Evolutionary conservation across 2,329 filamentous ascomycete species (phyloP).

Genomic region (Pseudogymnoascus sp.): DNA sequence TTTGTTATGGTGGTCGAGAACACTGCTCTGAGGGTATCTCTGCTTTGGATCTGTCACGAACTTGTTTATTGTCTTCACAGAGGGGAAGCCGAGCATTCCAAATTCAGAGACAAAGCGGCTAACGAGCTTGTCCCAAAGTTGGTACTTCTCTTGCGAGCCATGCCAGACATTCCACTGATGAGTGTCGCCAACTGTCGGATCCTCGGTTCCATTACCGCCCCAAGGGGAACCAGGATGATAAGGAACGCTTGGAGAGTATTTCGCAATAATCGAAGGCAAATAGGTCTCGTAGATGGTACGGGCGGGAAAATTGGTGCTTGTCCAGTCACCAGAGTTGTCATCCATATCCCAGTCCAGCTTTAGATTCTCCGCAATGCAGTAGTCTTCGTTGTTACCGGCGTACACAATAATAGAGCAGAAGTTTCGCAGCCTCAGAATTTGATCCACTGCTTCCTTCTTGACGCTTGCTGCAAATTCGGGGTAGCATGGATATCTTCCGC

Average conservation of each 20-base stretch:
- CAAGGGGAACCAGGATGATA: conserved; percentile 80
- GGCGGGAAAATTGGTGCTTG: conserved; percentile 23
- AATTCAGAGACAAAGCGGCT: conserved; percentile 88
- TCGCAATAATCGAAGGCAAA: conserved; percentile 62
- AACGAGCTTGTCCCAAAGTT: conserved; percentile 71
- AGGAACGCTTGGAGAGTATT: conserved; percentile 60
- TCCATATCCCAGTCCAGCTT: conserved; percentile 22
- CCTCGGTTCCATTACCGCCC: conserved; percentile 63
- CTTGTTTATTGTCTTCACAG: conserved; percentile 76
- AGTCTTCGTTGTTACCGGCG: conserved; percentile 92
- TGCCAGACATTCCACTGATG: conserved; percentile 64
- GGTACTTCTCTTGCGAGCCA: conserved; percentile 77
- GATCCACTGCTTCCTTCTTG: conserved; percentile 52
- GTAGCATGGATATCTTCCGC: conserved; percentile 66
- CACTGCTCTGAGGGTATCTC: conserved; percentile 70
- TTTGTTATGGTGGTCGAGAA: conserved; percentile 89
- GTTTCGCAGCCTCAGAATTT: conserved; percentile 66
- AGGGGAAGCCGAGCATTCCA: conserved; percentile 64
- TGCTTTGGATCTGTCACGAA: conserved; percentile 57
- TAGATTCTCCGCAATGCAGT: conserved; percentile 34
- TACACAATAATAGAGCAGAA: conserved; percentile 62
- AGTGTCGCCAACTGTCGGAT: conserved; percentile 44
- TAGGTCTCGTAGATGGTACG: conserved; percentile 47
- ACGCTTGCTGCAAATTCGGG: conserved; percentile 52
- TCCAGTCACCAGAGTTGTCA: conserved; percentile 23